Conservation (phyloP, 2,329 filamentous ascomycete species). For the Fusarium citri region DNA sequence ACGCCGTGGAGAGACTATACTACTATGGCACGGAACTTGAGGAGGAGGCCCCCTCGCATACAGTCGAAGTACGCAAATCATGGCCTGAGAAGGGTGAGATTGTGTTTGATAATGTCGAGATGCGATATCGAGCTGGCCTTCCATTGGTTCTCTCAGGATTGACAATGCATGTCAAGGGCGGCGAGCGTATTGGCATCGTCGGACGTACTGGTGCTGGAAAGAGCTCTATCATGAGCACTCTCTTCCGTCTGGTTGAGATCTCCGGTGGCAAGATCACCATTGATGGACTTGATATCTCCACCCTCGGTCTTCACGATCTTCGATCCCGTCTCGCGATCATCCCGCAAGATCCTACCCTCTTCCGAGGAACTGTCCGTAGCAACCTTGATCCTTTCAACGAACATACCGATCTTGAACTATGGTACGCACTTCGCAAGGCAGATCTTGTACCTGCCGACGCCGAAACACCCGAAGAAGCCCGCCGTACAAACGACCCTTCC, state of each 20-base stretch:
- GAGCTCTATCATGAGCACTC: conserved; percentile 83
- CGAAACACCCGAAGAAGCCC: conserved; percentile 74
- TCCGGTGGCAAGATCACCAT: conserved; percentile 72
- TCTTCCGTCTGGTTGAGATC: conserved; percentile 80
- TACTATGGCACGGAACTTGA: conserved; percentile 90
- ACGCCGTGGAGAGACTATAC: conserved; percentile 89
- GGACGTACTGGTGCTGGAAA: conserved; percentile 87
- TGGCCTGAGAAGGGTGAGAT: conserved; percentile 94
- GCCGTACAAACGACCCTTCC: conserved; percentile 71
- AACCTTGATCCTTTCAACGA: conserved; percentile 86
- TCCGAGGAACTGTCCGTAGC: conserved; percentile 81
- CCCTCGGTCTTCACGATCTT: conserved; percentile 78
- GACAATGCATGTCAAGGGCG: conserved; percentile 77
- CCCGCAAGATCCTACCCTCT: conserved; percentile 85
- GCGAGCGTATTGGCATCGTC: conserved; percentile 84
- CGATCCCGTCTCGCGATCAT: conserved; percentile 84
- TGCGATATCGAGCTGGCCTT: conserved; percentile 79
- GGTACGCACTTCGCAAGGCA: conserved; percentile 81
- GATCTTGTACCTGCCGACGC: conserved; percentile 72
- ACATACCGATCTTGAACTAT: conserved; percentile 81
- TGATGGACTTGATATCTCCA: conserved; percentile 76
- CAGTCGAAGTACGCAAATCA: conserved; percentile 74
- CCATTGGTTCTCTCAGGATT: conserved; percentile 79
- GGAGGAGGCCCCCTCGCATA: conserved; percentile 87
- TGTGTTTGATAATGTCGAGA: conserved; percentile 77